Evolutionary conservation across 2,329 filamentous ascomycete species (phyloP), one percentile per base, ranked within the genome.

Genomic region (Ophiocordyceps robertsii): DNA sequence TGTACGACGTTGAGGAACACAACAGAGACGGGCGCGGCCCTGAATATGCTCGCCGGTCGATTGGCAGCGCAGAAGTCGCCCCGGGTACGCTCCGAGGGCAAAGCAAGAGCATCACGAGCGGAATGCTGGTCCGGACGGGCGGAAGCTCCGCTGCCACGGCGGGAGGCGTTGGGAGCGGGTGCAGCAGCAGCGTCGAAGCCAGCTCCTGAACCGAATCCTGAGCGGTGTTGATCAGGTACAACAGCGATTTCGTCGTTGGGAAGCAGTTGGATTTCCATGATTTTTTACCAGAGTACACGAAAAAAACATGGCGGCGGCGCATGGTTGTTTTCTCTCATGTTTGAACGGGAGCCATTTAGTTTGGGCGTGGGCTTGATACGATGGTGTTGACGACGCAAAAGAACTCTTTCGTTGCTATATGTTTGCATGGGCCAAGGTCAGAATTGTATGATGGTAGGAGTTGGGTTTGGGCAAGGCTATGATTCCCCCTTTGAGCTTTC

Each of bases 61-160:
- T 55, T 17, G 41, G 50, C 41, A 65, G 60, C 21, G 61, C 57
- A 9, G 54, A 57, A 11, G 60, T 55, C 1, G 58, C 56, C 0
- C 53, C 59, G 9, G 57, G 56, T 16, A 60, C 56, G 0, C 49
- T 50, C 1, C 50, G 57, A 27, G 52, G 45, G 2, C 51, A 53
- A 13, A 63, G 56, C 32, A 61, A 58, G 40, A 63, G 56, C 32
- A 52, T 53, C 11, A 6, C 24, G 24, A 58, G 52, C 35, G 56
- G 62, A 8, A 44, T 49, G 3, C 46, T 48, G 11, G 42, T 50
- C 8, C 55, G 55, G 0, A 52, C 55, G 0, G 51, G 49, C 17
- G 56, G 55, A 6, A 67, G 62, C 29, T 68, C 65, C 4, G 56
- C 55, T 8, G 65, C 65, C 5, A 68, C 65, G 2, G 63, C 59